Evolutionary conservation across 2,329 filamentous ascomycete species (phyloP).

Genomic region (Lecanoromycetidae sp.): DNA sequence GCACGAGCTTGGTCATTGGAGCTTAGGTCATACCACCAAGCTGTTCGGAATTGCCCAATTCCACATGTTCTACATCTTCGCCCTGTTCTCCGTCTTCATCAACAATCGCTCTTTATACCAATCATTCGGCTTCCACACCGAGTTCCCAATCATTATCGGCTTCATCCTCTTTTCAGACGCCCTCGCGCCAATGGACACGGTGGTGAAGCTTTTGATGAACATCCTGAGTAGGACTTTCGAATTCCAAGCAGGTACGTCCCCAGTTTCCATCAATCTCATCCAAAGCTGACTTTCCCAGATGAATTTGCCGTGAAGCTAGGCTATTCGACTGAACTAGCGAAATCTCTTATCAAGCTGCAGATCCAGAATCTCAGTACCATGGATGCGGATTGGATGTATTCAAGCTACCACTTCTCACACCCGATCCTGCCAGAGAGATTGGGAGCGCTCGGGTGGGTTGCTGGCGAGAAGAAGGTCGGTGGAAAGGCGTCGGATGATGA

Average conservation of each 20-base stretch:
- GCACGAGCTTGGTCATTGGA: slow-evolving; percentile 96
- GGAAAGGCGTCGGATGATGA: slow-evolving; percentile 35
- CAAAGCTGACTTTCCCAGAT: slow-evolving; percentile 36
- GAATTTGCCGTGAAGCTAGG: slow-evolving; percentile 76
- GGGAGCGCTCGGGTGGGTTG: slow-evolving; percentile 78
- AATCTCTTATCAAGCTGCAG: slow-evolving; percentile 90
- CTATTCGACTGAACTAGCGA: slow-evolving; percentile 69
- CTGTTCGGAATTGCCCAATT: slow-evolving; percentile 79
- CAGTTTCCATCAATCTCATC: background rate
- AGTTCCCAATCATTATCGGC: slow-evolving; percentile 87
- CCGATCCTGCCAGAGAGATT: slow-evolving; percentile 89
- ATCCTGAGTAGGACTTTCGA: slow-evolving; percentile 88
- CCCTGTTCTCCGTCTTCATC: slow-evolving; percentile 93
- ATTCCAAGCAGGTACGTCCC: slow-evolving; percentile 65
- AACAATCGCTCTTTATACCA: slow-evolving; percentile 86
- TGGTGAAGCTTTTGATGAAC: slow-evolving; percentile 94
- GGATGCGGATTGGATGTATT: slow-evolving; percentile 98
- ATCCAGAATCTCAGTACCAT: slow-evolving; percentile 97
- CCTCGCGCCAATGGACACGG: slow-evolving; percentile 84
- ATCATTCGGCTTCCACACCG: slow-evolving; percentile 73
- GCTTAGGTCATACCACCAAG: slow-evolving; percentile 83
- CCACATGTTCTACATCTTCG: slow-evolving; percentile 94
- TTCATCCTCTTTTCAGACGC: slow-evolving; percentile 97
- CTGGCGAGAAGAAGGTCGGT: slow-evolving; percentile 39
- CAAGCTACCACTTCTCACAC: slow-evolving; percentile 96